phyloP scores from a whole-genome alignment of 495 filamentous ascomycete species.

The Penicillium mononematosum region DNA sequence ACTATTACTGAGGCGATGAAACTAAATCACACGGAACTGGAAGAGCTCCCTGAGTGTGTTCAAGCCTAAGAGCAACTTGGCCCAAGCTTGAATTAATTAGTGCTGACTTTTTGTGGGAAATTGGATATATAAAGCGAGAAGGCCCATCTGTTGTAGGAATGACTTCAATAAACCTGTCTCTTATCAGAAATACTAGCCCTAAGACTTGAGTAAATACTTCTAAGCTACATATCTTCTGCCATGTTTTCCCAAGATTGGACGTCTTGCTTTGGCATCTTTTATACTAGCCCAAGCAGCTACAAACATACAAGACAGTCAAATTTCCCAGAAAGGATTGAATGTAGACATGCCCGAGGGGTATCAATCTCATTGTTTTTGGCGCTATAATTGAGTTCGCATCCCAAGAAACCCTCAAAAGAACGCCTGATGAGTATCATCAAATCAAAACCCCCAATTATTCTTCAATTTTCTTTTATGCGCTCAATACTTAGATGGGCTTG shows the following conservation, averaged over 20 bases:
- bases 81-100: too few species aligned
- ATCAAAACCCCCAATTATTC: constrained; percentile 10
- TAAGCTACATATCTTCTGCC: neutral
- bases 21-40: neutral
- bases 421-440: constrained; percentile 30
- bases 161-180: too few species aligned
- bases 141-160: too few species aligned
- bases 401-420: constrained; percentile 19
- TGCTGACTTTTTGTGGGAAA: too few species aligned
- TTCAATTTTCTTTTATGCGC: neutral
- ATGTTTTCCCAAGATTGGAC: neutral
- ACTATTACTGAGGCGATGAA: neutral
- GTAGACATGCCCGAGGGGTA: constrained; percentile 5
- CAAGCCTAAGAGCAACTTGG: too few species aligned
- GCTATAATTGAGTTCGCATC: constrained; percentile 5
- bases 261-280: neutral
- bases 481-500: constrained; percentile 67
- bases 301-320: neutral
- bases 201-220: too few species aligned
- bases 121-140: too few species aligned
- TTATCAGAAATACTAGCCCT: too few species aligned
- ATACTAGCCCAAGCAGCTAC: neutral
- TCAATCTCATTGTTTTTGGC: constrained; percentile 6
- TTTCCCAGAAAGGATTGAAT: neutral
- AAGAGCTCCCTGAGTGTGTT: neutral